Evolutionary conservation across 2,329 filamentous ascomycete genomes (phyloP), one percentile per base, ranked within the genome.

Genomic region (Scedosporium boydii): DNA sequence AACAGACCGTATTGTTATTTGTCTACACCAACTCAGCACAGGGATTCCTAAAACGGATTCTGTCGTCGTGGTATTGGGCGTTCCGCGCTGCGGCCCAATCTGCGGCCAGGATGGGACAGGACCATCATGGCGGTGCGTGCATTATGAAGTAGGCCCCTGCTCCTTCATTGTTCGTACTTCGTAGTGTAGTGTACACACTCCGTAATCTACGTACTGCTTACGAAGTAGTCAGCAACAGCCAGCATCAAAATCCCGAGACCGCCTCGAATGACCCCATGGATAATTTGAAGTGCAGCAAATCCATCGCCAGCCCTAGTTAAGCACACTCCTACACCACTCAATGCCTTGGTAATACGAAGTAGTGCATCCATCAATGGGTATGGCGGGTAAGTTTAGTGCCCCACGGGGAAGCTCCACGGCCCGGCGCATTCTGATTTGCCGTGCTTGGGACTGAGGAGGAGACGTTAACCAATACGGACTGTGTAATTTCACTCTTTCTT

Each of bases 51-150:
- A 55, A 55, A 29, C 18, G 51, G 51, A 23, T 23, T 14, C 16
- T 21, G 6, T 26, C 51, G 21, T 55, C 51, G 51, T 55, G n/a
- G 51, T 55, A 55, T 55, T 55, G 51, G 51, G 51, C 51, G 51
- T 55, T 55, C 51, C 18, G 18, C 51, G 51, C 51, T 55, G 51
- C 51, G 51, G 51, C 51, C 51, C 51, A 55, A 55, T 55, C n/a
- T 55, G 51, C 51, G 51, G 51, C 51, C 44, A 7, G 34, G 34
- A 38, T 38, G 34, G 34, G 21, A n/a, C 51, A 27, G 51, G 51
- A 23, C 51, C 51, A 55, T 23, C 51, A 27, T 29, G 51, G 23
- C 51, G 51, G 51, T 23, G 51, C 51, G 21, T 55, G 51, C 51
- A 55, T 55, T 23, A 23, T 23, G 6, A 18, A 14, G 51, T 23